phyloP scores from a whole-genome alignment of 2,329 filamentous ascomycete genomes.

The Alternaria gansuensis region DNA sequence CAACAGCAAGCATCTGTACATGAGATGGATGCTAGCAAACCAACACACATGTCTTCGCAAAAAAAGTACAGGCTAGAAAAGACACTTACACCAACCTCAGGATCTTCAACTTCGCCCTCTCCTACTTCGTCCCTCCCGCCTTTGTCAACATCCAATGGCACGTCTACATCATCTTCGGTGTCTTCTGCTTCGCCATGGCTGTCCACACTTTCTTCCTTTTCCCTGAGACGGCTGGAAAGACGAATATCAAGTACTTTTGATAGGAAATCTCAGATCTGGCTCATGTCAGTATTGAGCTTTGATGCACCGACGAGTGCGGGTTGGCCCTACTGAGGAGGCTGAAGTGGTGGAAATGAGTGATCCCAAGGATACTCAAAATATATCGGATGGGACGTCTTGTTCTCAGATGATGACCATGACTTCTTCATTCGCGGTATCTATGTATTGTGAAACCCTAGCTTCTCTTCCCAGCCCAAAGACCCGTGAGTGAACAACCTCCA shows the following conservation, averaged over 20 bases:
- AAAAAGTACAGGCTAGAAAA: too few species aligned
- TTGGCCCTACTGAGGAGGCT: not conserved
- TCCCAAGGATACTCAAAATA: not conserved
- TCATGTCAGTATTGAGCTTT: too few species aligned
- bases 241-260: conserved; percentile 66
- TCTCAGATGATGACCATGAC: not conserved
- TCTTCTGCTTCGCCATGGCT: conserved; percentile 73
- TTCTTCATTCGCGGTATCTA: not conserved
- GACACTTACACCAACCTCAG: not conserved
- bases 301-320: too few species aligned
- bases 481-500: too few species aligned
- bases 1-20: not conserved
- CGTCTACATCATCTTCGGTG: conserved; percentile 78
- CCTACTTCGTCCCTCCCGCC: conserved; percentile 65
- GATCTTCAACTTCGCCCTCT: conserved; percentile 66
- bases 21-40: not conserved
- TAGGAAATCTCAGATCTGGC: too few species aligned
- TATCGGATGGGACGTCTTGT: not conserved
- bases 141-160: conserved; percentile 67
- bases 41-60: not conserved
- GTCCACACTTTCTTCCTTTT: conserved; percentile 73
- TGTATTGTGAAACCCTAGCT: not conserved
- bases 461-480: too few species aligned
- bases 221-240: conserved; percentile 76
- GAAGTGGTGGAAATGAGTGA: not conserved